These are phyloP conservation scores for Achlya hypogyna DNA, from an alignment of 352 stramenopile species.

Conservation along the genomic window DNA sequence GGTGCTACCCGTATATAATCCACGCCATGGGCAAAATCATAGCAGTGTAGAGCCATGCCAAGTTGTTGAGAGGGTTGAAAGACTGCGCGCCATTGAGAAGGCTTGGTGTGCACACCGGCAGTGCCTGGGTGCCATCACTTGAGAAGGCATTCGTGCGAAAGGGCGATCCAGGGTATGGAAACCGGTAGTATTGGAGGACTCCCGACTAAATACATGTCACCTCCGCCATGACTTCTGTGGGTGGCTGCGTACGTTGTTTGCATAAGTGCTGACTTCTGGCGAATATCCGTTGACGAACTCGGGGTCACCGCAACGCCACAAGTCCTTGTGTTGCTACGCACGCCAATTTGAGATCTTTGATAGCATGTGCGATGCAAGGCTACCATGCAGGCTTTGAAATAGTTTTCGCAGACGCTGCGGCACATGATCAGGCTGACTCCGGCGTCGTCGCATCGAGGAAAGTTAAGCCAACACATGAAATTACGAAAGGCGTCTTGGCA, in stretches of 20 bases:
- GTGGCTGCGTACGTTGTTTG: conserved; percentile 33
- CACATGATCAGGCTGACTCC: conserved; percentile 74
- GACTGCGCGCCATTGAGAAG: conserved; percentile 45
- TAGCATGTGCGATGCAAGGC: background rate
- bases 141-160: conserved; percentile 71
- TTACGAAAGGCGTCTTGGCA: conserved; percentile 86
- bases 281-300: conserved; percentile 57
- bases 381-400: conserved; percentile 65
- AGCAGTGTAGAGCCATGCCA: no score
- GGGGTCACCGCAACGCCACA: conserved; percentile 81
- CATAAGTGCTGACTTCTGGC: conserved; percentile 44
- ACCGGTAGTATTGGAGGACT: conserved; percentile 43
- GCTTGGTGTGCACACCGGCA: conserved; percentile 75
- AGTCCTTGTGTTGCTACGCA: conserved; percentile 54
- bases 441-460: conserved; percentile 83
- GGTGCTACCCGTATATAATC: no score
- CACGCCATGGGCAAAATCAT: no score
- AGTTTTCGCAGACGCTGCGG: conserved; percentile 86
- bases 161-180: conserved; percentile 65
- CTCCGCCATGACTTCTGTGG: no score
- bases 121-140: conserved; percentile 51
- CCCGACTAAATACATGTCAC: no score
- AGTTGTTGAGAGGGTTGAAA: background rate
- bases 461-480: conserved; percentile 89
- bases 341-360: background rate